Percentiles rank a stretch among this genome's conserved stretches.
Evolutionary conservation across 2,329 filamentous ascomycete species (phyloP).

Genomic region (Stagonosporopsis chrysanthemi): DNA sequence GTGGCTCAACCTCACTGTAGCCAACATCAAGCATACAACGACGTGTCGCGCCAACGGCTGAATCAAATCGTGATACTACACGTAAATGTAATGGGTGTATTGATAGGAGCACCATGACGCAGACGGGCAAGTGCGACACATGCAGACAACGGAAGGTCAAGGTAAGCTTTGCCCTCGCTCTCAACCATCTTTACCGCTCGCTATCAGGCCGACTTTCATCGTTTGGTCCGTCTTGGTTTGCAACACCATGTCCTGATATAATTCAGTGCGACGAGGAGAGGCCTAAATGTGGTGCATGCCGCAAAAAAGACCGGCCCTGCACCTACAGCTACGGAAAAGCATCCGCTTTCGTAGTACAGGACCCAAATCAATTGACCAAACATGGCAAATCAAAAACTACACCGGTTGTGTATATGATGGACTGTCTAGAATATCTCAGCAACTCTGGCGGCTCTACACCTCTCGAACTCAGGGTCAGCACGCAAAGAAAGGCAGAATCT

Average conservation of each 20-base stretch:
- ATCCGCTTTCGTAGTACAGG: slow-evolving; percentile 38
- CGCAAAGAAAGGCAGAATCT: slow-evolving; percentile 27
- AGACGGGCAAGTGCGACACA: slow-evolving; percentile 42
- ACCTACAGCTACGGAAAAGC: slow-evolving; percentile 38
- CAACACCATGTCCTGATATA: slow-evolving; percentile 1
- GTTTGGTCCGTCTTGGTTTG: neutral
- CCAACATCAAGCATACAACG: neutral
- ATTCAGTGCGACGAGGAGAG: slow-evolving; percentile 39
- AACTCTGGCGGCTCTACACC: slow-evolving; percentile 12
- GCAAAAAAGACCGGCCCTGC: slow-evolving; percentile 39
- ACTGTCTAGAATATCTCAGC: neutral
- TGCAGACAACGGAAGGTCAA: slow-evolving; percentile 44
- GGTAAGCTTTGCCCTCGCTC: slow-evolving; percentile 20
- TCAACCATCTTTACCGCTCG: neutral
- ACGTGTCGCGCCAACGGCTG: neutral
- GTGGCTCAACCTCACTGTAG: neutral
- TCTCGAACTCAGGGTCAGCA: slow-evolving; percentile 27
- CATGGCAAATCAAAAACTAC: slow-evolving; percentile 34
- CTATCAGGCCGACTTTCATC: neutral
- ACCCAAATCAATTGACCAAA: slow-evolving; percentile 40
- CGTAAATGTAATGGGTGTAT: neutral
- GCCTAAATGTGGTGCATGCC: slow-evolving; percentile 39
- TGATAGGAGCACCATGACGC: slow-evolving; percentile 31
- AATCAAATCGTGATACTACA: neutral
- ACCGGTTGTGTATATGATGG: slow-evolving; percentile 24